phyloP scores from a whole-genome alignment of 495 filamentous ascomycete genomes.

The Penicillium antarcticum region DNA sequence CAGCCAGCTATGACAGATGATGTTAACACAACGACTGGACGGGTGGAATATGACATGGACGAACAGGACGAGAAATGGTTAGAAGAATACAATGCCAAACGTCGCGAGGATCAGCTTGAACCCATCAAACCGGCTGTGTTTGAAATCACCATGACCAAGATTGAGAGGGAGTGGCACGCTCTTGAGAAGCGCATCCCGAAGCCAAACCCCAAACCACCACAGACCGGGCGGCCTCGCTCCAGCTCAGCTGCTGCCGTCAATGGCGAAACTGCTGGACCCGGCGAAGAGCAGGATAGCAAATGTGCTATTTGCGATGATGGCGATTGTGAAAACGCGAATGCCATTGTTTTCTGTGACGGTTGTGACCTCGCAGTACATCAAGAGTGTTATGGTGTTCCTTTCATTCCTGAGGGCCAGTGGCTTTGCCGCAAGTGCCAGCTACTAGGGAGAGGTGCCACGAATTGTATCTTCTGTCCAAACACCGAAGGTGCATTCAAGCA shows the following conservation, averaged over 20 bases:
- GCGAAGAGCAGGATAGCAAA: constrained; percentile 95
- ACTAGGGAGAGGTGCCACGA: constrained; percentile 86
- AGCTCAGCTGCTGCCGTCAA: constrained; percentile 91
- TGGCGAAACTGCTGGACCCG: constrained; percentile 73
- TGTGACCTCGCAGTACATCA: constrained; percentile 98
- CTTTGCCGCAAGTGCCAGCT: constrained; percentile 95
- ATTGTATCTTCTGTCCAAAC: constrained; percentile 98
- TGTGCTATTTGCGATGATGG: constrained; percentile 98
- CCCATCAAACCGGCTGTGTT: constrained; percentile 89
- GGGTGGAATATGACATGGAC: constrained; percentile 99
- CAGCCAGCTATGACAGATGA: constrained; percentile 59
- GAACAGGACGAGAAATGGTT: constrained; percentile 98
- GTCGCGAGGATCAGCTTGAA: constrained; percentile 68
- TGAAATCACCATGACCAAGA: constrained; percentile 96
- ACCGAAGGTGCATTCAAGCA: constrained; percentile 98
- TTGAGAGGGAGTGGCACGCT: constrained; percentile 97
- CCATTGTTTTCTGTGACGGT: constrained; percentile 98
- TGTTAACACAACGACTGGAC: constrained; percentile 56
- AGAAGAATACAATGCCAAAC: constrained; percentile 72
- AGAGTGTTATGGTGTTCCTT: constrained; percentile 98
- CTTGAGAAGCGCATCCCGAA: constrained; percentile 96
- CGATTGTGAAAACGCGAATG: constrained; percentile 99
- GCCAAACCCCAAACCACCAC: constrained; percentile 89
- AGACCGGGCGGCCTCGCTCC: constrained; percentile 84
- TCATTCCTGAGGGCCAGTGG: constrained; percentile 99